Conservation (phyloP, 306 rosid species). For the Cucurbita pepo region DNA sequence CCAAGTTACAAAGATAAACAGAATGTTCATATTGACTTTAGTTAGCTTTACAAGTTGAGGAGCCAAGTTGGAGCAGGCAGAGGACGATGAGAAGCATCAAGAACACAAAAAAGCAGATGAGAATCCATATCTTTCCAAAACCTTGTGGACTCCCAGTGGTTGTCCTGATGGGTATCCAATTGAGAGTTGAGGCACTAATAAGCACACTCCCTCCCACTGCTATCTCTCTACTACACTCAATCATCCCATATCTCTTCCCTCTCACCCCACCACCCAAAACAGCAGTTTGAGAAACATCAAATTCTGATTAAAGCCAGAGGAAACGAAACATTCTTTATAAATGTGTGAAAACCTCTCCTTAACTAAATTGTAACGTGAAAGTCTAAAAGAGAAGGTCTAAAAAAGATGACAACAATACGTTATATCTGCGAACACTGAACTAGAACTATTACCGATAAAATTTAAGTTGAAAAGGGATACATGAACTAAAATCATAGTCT, state of each 20-base stretch:
- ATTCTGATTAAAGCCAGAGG: constrained; percentile 11
- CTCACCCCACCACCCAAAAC: constrained; percentile 17
- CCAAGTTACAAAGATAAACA: not conserved
- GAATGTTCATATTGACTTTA: not conserved
- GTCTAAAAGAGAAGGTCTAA: no score
- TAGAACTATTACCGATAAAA: no score
- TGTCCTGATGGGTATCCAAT: constrained; percentile 15
- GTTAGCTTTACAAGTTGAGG: not conserved
- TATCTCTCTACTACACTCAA: constrained; percentile 52
- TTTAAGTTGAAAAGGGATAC: no score
- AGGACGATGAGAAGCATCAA: constrained; percentile 5
- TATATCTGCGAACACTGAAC: no score
- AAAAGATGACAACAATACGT: no score
- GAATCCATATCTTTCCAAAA: constrained; percentile 40
- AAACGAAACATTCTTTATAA: not conserved
- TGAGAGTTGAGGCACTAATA: constrained; percentile 28
- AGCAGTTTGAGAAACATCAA: constrained; percentile 21
- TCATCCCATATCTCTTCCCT: constrained; percentile 52
- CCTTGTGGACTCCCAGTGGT: constrained; percentile 29
- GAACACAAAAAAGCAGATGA: constrained; percentile 18
- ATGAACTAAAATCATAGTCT: no score
- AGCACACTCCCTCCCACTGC: constrained; percentile 20
- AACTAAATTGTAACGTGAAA: no score
- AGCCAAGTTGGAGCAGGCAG: not conserved
- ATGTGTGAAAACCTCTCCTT: no score